Percentiles rank a stretch among this genome's conserved stretches.
Evolutionary conservation across 768 basidiomycete genomes (phyloP).

Genomic region (Tylopilus plumbeoviolaceoides): DNA sequence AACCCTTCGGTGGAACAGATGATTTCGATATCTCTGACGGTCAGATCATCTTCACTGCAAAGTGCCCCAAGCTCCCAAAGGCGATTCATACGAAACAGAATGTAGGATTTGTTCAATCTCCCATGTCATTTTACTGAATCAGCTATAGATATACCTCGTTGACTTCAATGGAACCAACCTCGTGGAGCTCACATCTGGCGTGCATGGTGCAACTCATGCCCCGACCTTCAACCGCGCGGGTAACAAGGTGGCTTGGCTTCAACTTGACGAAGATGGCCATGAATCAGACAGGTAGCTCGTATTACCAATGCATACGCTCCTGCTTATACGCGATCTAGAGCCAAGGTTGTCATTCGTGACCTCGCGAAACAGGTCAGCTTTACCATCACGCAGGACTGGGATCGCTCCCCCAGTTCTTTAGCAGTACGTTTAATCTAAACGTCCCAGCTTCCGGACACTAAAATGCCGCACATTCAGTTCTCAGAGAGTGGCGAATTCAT

Average conservation of each 20-base stretch:
- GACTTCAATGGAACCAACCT: slow-evolving; percentile 51
- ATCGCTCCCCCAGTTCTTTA: slow-evolving; percentile 55
- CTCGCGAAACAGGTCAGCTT: slow-evolving; percentile 60
- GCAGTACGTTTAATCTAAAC: slow-evolving; percentile 5
- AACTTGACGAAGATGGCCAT: slow-evolving; percentile 83
- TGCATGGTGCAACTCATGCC: slow-evolving; percentile 77
- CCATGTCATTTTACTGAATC: not conserved
- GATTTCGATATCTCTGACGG: slow-evolving; percentile 72
- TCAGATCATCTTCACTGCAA: slow-evolving; percentile 79
- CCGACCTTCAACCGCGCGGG: slow-evolving; percentile 67
- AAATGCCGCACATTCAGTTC: slow-evolving; percentile 46
- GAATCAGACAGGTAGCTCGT: slow-evolving; percentile 70
- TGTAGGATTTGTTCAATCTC: slow-evolving; percentile 33
- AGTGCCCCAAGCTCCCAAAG: slow-evolving; percentile 71
- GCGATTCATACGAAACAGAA: slow-evolving; percentile 91
- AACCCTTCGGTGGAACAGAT: slow-evolving; percentile 81
- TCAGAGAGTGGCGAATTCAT: slow-evolving; percentile 64
- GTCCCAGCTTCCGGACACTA: not conserved
- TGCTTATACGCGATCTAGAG: slow-evolving; percentile 34
- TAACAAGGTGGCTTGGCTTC: slow-evolving; percentile 80
- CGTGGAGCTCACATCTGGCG: slow-evolving; percentile 73
- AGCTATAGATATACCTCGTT: slow-evolving; percentile 64
- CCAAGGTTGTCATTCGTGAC: slow-evolving; percentile 78
- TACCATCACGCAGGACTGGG: slow-evolving; percentile 81
- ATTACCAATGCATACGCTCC: not conserved